Conservation (phyloP, 148 eudicot species). For the Polygonum maritimum region DNA sequence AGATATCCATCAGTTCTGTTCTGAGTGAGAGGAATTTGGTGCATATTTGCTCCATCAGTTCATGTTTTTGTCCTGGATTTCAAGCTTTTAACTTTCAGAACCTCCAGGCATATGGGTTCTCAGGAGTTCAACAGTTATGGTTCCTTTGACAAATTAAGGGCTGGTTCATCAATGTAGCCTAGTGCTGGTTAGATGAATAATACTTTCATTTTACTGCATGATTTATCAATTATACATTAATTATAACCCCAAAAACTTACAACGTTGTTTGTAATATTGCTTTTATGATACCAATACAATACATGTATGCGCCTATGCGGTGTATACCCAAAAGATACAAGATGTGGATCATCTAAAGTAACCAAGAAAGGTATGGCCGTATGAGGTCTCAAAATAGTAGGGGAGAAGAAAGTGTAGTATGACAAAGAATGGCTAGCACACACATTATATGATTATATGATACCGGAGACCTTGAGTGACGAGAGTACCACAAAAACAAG, state of each 20-base stretch:
- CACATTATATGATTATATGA: conserved; percentile 38
- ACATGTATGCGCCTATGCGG: too few species aligned
- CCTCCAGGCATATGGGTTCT: too few species aligned
- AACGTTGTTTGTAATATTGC: too few species aligned
- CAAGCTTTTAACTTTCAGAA: neutral
- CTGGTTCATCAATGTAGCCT: too few species aligned
- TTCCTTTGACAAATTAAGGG: too few species aligned
- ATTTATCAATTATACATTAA: too few species aligned
- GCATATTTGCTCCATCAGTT: neutral
- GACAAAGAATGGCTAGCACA: neutral
- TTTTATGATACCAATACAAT: neutral
- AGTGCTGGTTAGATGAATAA: too few species aligned
- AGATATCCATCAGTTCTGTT: neutral
- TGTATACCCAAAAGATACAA: neutral
- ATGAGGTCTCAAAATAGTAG: neutral
- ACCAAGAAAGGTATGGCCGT: neutral
- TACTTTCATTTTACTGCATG: too few species aligned
- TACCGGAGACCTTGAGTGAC: conserved; percentile 59
- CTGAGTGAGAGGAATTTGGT: neutral
- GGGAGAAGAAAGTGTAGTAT: neutral
- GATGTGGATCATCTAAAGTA: neutral
- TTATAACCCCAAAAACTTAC: too few species aligned
- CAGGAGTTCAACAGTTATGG: too few species aligned
- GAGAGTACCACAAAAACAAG: conserved; percentile 65
- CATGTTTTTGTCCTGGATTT: neutral